Percentiles rank a stretch among this genome's conserved stretches.
Conservation (phyloP, 164 flowering plant species). For the Annona squamosa region DNA sequence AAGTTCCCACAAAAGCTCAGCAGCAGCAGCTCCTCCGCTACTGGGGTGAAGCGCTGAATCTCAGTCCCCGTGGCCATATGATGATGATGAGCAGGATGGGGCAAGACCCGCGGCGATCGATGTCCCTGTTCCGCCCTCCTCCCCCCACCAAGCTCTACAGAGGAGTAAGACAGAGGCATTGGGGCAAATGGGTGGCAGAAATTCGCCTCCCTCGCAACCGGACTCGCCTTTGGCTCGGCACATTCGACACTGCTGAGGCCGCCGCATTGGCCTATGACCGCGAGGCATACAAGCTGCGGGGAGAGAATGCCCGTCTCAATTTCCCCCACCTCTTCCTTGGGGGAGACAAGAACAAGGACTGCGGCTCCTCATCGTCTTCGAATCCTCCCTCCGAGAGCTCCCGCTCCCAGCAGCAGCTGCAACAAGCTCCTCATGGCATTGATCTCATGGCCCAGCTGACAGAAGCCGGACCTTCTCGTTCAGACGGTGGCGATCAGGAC, state of each 20-base stretch:
- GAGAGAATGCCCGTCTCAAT: conserved; percentile 83
- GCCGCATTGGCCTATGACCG: conserved; percentile 93
- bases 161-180: conserved; percentile 93
- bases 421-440: conserved; percentile 14
- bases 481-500: not conserved
- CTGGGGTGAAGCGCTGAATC: conserved; percentile 62
- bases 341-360: conserved; percentile 19
- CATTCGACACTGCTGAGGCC: conserved; percentile 92
- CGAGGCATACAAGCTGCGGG: conserved; percentile 79
- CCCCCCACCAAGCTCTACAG: conserved; percentile 66
- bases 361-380: conserved; percentile 11
- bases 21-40: conserved; percentile 52
- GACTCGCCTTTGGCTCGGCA: conserved; percentile 96
- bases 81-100: conserved; percentile 67
- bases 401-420: conserved; percentile 4
- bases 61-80: conserved; percentile 68
- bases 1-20: not conserved
- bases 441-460: conserved; percentile 4
- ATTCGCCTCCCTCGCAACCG: conserved; percentile 86
- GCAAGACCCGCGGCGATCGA: conserved; percentile 22
- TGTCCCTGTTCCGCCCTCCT: conserved; percentile 31
- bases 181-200: conserved; percentile 99
- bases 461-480: not conserved
- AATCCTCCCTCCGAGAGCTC: conserved; percentile 1
- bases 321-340: conserved; percentile 74